A percentile compares a stretch with the other conserved stretches of the same genome.
These are phyloP conservation scores for Cyclostephanos tholiformis DNA, from an alignment of 108 stramenopile species.

Conservation along the genomic window DNA sequence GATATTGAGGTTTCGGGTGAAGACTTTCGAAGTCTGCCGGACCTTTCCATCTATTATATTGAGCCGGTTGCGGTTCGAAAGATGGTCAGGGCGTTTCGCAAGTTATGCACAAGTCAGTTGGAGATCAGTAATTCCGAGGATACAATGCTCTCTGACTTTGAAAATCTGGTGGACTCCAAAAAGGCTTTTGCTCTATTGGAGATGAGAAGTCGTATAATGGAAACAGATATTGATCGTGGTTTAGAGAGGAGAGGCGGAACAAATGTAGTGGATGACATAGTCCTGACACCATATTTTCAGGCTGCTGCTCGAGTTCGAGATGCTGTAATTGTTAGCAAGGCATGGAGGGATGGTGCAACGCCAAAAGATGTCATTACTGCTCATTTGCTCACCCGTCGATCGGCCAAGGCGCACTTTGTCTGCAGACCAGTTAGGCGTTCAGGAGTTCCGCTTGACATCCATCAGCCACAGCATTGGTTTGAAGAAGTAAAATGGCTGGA, in stretches of 20 bases:
- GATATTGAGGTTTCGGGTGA: constrained; percentile 23
- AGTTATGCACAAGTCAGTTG: constrained; percentile 55
- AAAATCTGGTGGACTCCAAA: constrained; percentile 72
- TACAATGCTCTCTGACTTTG: constrained; percentile 52
- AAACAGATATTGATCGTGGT: constrained; percentile 87
- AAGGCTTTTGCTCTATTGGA: constrained; percentile 87
- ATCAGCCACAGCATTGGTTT: constrained; percentile 51
- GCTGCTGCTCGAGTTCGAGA: constrained; percentile 79
- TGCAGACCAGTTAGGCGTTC: constrained; percentile 47
- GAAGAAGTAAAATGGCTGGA: constrained; percentile 83
- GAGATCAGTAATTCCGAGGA: constrained; percentile 46
- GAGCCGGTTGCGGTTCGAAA: constrained; percentile 62
- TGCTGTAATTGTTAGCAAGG: constrained; percentile 87
- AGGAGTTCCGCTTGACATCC: constrained; percentile 16
- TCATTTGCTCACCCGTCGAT: constrained; percentile 64
- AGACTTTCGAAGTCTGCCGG: constrained; percentile 30
- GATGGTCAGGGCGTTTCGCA: constrained; percentile 74
- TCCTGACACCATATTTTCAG: constrained; percentile 72
- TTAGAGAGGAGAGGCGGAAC: constrained; percentile 83
- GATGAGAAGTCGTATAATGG: constrained; percentile 91
- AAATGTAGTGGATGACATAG: constrained; percentile 77
- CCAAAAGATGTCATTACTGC: constrained; percentile 81
- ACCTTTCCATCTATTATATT: constrained; percentile 64
- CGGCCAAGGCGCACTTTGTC: constrained; percentile 60
- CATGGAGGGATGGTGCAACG: constrained; percentile 86